These are phyloP conservation scores for Sporothrix humicola DNA, from an alignment of 2,329 filamentous ascomycete species.

Conservation along the genomic window DNA sequence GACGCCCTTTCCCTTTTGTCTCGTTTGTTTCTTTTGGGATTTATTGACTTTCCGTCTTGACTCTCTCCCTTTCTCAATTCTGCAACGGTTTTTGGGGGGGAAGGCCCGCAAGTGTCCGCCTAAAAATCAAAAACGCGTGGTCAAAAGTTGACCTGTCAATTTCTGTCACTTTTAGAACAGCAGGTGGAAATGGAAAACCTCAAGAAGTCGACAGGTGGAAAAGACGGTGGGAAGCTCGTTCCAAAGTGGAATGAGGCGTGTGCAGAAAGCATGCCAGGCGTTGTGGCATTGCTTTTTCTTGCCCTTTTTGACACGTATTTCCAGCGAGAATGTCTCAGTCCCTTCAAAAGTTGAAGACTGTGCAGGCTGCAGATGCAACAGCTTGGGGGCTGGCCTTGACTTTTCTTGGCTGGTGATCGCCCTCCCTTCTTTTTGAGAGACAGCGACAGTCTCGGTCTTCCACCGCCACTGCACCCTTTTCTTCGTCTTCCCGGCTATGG, in stretches of 20 bases:
- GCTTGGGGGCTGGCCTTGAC: background rate
- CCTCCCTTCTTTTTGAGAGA: background rate
- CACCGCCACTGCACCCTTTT: background rate
- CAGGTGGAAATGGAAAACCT: background rate
- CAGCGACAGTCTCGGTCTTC: too few relatives aligned
- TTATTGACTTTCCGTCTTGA: background rate
- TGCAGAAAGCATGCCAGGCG: conserved; percentile 8
- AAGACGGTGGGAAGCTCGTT: too few relatives aligned
- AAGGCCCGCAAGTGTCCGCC: background rate
- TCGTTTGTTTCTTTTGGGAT: background rate
- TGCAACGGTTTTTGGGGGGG: conserved; percentile 23
- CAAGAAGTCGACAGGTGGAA: background rate
- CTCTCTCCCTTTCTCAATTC: background rate
- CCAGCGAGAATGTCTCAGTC: conserved; percentile 21
- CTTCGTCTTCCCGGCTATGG: background rate
- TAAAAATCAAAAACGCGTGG: background rate
- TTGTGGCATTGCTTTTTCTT: background rate
- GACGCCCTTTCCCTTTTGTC: background rate
- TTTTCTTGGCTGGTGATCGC: background rate
- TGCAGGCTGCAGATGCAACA: too few relatives aligned
- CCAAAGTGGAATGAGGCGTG: background rate
- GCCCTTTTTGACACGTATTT: conserved; percentile 20
- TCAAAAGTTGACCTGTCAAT: conserved; percentile 20
- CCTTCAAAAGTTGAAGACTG: background rate
- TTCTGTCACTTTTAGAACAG: background rate